Percentiles rank a stretch among this genome's conserved stretches.
phyloP scores from a whole-genome alignment of 2,329 filamentous ascomycete species.

The Pseudogymnoascus sp. region DNA sequence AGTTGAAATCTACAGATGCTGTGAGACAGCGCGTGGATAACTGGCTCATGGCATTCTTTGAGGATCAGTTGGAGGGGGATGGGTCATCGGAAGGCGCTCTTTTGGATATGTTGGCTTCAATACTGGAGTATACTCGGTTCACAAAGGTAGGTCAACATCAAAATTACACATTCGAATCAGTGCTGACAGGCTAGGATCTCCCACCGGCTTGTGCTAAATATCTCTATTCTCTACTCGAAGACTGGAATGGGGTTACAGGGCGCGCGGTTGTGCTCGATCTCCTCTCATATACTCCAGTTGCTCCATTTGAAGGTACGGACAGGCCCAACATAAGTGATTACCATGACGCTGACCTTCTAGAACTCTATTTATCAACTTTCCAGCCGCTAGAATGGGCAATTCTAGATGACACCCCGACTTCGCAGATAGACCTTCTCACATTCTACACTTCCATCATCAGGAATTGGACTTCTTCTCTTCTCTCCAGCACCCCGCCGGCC shows the following conservation, averaged over 20 bases:
- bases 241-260: constrained; percentile 54
- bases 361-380: constrained; percentile 42
- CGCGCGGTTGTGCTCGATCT: constrained; percentile 48
- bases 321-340: background rate
- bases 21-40: constrained; percentile 45
- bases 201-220: constrained; percentile 36
- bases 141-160: constrained; percentile 40
- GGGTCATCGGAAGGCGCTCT: constrained; percentile 41
- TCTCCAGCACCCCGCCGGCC: constrained; percentile 29
- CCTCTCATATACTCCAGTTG: constrained; percentile 45
- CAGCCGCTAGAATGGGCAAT: constrained; percentile 43
- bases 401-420: constrained; percentile 40
- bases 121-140: constrained; percentile 46
- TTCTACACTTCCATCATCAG: constrained; percentile 61
- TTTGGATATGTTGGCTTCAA: constrained; percentile 45
- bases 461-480: constrained; percentile 45
- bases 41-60: constrained; percentile 49
- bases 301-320: constrained; percentile 45
- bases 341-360: constrained; percentile 30
- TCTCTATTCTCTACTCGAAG: constrained; percentile 44
- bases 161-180: background rate
- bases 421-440: constrained; percentile 50
- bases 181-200: constrained; percentile 26
- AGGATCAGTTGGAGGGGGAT: constrained; percentile 44
- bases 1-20: constrained; percentile 50